Evolutionary conservation across 1,284 basidiomycete genomes (phyloP), one percentile per base, ranked within the genome.

Genomic region (Chondrostereum purpureum): DNA sequence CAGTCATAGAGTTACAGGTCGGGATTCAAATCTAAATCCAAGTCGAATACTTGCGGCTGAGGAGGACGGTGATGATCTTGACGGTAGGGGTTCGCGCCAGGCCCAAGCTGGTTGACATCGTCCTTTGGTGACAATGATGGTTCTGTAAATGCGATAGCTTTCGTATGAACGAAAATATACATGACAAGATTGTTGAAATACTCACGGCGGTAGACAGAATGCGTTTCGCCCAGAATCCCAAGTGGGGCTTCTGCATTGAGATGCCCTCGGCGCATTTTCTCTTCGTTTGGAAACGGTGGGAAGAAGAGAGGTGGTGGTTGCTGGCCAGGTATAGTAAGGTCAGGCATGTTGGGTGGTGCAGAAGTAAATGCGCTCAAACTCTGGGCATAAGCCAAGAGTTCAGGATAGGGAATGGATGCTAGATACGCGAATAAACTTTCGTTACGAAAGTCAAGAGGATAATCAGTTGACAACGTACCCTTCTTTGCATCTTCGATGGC

Each of bases 271-370:
- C 86, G 78, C 86, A 90, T 88, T 62, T 87, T 88, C 60, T 88
- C 87, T 66, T 89, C 88, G 57, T 88, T 88, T 1, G 87, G 87
- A 60, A 89, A 90, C 8, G 87, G 87, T 17, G 87, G 88, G 66
- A 87, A 87, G 70, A 90, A 88, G 33, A 86, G 57, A 5, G 83
- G 82, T 11, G 83, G 79, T 1, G 83, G 82, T 12, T 79, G 78
- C 56, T 83, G 80, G 8, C 83, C 81, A 10, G 82, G 82, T 40
- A 77, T 56, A 19, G 68, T 67, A 41, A 77, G 68, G 53, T 88
- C 83, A 21, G 85, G 83, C 77, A 88, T 84, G 58, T 87, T 87
- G 11, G 87, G 86, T 4, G 88, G 87, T 8, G 87, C 87, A 31
- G 87, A 88, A 3, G 87, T 88, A 62, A 89, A 89, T 13, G 83